Base-by-base conservation (phyloP, 2,329 filamentous ascomycete species). In the Macrophomina phaseolina region DNA sequence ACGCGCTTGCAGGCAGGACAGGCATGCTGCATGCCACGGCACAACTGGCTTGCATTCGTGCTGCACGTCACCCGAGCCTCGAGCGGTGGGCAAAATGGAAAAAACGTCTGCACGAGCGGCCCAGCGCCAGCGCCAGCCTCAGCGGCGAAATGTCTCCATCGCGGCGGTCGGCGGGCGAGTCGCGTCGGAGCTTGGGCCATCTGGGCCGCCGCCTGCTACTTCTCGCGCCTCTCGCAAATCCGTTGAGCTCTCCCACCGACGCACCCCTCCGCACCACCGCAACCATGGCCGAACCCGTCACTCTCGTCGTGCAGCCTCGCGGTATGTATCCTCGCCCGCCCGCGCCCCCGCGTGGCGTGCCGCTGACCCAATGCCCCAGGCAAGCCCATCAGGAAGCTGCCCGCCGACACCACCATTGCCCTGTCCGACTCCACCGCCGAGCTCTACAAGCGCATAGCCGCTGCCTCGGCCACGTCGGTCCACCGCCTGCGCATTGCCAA, bases 401-500 rank as follows among this genome's bases (percentile, higher is more conserved):
- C 88, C 12, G 82, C 84, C 71, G 81, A 85, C 63, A 79, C 87
- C 68, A 82, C 79, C 64, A 79, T 89, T 67, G 77, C 81, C 65
- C 75, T 83, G 63, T 79, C 84, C 72, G 84, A 83, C 65, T 81
- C 83, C 40, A 80, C 82, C 28, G 79, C 83, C 61, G 83, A 88
- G 67, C 81, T 90, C 64, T 89, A 90, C 76, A 77, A 80, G 63
- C 79, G 82, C 64, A 80, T 91, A 61, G 85, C 88, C 36, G 77
- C 80, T 64, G 79, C 82, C 65, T 83, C 87, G 40, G 81, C 82
- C 12, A 83, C 84, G 72, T 85, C 86, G 4, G 77, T 86, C 49
- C 84, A 90, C 73, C 86, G 88, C 32, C 76, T 91, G 67, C 83
- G 88, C 67, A 82, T 91, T 70, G 90, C 88, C 52, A 90, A 89